Evolutionary conservation across 164 flowering plant species (phyloP).

Genomic region (Tetrastigma voinierianum): DNA sequence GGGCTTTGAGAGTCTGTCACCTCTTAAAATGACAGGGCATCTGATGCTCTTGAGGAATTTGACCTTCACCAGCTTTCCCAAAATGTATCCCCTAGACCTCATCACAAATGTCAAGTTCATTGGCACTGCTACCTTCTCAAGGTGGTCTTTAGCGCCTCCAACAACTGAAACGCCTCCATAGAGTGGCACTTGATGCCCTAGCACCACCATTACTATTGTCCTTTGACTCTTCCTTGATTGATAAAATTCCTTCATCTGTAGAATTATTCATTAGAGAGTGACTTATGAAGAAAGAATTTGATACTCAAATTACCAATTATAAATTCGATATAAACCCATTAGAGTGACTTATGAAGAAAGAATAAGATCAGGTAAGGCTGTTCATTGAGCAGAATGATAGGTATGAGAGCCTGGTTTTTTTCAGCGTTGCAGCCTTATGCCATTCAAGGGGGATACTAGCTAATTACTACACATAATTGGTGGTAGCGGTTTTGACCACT

Average conservation of each 20-base stretch:
- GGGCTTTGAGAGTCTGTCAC: slow-evolving; percentile 49
- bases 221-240: slow-evolving; percentile 61
- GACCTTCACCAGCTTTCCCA: slow-evolving; percentile 80
- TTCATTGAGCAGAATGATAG: no score
- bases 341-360: no score
- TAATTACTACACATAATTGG: not conserved
- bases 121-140: slow-evolving; percentile 32
- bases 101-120: slow-evolving; percentile 65
- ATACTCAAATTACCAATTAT: no score
- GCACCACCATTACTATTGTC: slow-evolving; percentile 31
- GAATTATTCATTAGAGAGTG: not conserved
- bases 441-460: no score
- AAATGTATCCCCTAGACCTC: slow-evolving; percentile 71
- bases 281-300: no score
- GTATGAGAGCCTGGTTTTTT: no score
- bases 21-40: slow-evolving; percentile 53
- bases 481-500: no score
- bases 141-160: slow-evolving; percentile 16
- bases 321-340: no score
- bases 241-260: slow-evolving; percentile 67
- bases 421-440: not conserved
- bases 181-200: slow-evolving; percentile 63
- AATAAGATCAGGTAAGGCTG: no score
- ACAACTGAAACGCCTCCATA: slow-evolving; percentile 65
- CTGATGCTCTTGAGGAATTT: slow-evolving; percentile 51